A percentile compares a stretch with the other conserved stretches of the same genome.
Evolutionary conservation across 2,329 filamentous ascomycete species (phyloP).

Genomic region (Pseudogymnoascus pannorum): DNA sequence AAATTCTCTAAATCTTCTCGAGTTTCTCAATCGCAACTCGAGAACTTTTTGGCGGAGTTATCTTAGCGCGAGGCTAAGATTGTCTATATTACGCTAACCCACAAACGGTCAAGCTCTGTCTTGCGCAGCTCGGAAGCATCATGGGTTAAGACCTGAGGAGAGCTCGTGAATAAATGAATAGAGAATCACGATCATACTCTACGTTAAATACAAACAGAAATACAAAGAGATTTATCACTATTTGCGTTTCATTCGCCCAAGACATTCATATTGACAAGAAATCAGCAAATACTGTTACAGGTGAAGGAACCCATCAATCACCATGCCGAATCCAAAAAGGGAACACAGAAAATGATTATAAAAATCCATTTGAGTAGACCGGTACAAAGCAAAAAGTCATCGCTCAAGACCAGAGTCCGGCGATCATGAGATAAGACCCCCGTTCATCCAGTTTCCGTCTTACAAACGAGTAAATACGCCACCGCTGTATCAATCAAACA

Average conservation of each 20-base stretch:
- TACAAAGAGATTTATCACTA: background rate
- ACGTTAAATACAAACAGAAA: background rate
- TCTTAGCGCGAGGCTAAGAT: slow-evolving; percentile 10
- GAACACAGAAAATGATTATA: slow-evolving; percentile 8
- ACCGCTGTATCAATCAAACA: slow-evolving; percentile 24
- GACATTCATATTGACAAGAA: slow-evolving; percentile 1
- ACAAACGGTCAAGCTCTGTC: background rate
- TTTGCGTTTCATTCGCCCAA: background rate
- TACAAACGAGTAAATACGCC: slow-evolving; percentile 14
- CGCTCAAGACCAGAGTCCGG: background rate
- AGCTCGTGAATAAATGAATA: background rate
- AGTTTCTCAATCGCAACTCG: slow-evolving; percentile 12
- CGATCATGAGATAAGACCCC: slow-evolving; percentile 10
- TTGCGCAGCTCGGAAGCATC: background rate
- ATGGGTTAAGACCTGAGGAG: background rate
- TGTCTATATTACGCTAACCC: background rate
- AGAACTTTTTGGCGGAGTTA: slow-evolving; percentile 13
- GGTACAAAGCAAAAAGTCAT: slow-evolving; percentile 8
- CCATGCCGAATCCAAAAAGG: slow-evolving; percentile 14
- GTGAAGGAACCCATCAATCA: slow-evolving; percentile 13
- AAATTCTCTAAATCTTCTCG: slow-evolving; percentile 17
- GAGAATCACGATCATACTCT: background rate
- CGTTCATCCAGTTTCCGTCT: slow-evolving; percentile 8
- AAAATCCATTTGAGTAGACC: slow-evolving; percentile 9
- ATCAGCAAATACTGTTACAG: slow-evolving; percentile 11